These are phyloP conservation scores for Colletotrichum eleusines DNA, from an alignment of 2,329 filamentous ascomycete species.

Conservation along the genomic window DNA sequence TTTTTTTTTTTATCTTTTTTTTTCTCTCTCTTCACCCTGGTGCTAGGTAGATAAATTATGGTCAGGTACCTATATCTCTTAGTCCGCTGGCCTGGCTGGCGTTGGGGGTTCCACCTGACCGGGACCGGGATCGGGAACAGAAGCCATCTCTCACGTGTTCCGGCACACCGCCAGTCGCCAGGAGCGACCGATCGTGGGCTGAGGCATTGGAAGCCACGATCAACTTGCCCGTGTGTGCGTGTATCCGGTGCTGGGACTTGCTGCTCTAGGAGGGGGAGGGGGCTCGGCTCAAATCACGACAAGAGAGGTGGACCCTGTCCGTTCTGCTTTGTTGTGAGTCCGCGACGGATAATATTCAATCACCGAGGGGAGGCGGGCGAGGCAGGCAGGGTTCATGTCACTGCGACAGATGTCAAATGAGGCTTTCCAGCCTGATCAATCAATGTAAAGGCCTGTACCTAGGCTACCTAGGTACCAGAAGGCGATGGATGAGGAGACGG, in stretches of 20 bases:
- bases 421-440: slow-evolving; percentile 26
- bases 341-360: background rate
- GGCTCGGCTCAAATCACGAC: slow-evolving; percentile 4
- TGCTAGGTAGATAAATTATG: too few relatives aligned
- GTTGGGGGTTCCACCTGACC: slow-evolving; percentile 27
- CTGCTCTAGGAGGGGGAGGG: background rate
- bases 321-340: background rate
- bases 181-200: slow-evolving; percentile 30
- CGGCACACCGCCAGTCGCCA: slow-evolving; percentile 38
- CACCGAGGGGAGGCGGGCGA: background rate
- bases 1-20: too few relatives aligned
- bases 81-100: slow-evolving; percentile 24
- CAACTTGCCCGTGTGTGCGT: background rate
- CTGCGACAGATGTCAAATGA: slow-evolving; percentile 27
- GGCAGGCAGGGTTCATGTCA: slow-evolving; percentile 7
- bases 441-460: slow-evolving; percentile 22
- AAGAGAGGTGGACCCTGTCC: background rate
- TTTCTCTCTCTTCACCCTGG: too few relatives aligned
- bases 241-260: background rate
- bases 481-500: background rate
- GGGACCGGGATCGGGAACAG: slow-evolving; percentile 36
- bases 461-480: background rate
- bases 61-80: background rate
- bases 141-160: slow-evolving; percentile 36
- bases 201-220: background rate